These are phyloP conservation scores for Baorangia bicolor DNA, from an alignment of 768 basidiomycete genomes.

Conservation along the genomic window DNA sequence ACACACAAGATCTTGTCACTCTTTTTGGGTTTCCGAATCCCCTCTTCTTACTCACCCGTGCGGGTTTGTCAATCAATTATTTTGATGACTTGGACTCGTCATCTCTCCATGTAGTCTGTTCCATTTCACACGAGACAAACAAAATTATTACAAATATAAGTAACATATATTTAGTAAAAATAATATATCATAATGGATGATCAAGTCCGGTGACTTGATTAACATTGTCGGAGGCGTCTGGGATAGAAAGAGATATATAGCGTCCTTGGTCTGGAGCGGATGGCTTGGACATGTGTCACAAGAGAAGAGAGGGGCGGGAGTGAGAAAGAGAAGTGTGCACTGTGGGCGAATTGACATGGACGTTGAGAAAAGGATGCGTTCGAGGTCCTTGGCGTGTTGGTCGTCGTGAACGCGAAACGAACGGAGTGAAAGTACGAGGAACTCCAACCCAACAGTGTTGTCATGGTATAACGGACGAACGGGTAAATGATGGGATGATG, in stretches of 20 bases:
- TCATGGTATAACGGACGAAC: background rate
- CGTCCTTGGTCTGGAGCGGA: background rate
- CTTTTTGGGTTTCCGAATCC: background rate
- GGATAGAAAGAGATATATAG: too few relatives aligned
- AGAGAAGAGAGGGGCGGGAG: background rate
- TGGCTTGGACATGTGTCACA: background rate
- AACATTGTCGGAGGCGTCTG: background rate
- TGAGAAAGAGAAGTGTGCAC: background rate
- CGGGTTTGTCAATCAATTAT: background rate
- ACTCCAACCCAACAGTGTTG: background rate
- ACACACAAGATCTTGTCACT: slow-evolving; percentile 13
- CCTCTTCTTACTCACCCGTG: background rate
- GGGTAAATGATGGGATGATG: background rate
- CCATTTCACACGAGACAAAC: background rate
- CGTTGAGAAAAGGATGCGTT: background rate
- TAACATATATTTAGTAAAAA: background rate
- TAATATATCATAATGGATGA: background rate
- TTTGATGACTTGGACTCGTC: background rate
- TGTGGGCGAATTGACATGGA: background rate
- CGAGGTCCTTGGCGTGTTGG: background rate
- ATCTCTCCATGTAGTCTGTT: background rate
- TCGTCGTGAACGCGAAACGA: background rate
- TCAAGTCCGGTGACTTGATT: background rate
- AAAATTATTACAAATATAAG: background rate
- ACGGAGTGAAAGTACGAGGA: background rate